These are phyloP conservation scores for Ceratocystis diversiconidia DNA, from an alignment of 2,329 filamentous ascomycete species.

Conservation along the genomic window DNA sequence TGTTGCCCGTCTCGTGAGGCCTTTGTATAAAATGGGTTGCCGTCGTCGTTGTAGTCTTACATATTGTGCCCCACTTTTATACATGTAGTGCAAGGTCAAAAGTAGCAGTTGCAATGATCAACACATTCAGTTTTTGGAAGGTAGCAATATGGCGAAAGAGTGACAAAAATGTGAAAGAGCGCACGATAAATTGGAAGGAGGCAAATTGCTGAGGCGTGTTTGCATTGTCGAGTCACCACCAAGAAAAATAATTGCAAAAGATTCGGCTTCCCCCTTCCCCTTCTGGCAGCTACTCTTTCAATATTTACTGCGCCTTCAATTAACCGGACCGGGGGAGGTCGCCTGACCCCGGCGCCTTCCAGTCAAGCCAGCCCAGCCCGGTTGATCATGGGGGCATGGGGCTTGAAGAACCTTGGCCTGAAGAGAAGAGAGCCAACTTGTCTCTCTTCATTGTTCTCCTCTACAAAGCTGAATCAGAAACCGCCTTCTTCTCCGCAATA, in stretches of 20 bases:
- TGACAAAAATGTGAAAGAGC: no score
- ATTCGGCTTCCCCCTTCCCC: background rate
- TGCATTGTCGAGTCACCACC: background rate
- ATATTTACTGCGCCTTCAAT: background rate
- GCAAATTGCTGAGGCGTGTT: background rate
- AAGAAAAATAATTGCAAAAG: background rate
- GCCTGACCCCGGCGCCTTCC: background rate
- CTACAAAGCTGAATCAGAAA: background rate
- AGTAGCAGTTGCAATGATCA: no score
- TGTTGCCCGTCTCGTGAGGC: background rate
- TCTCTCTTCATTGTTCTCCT: background rate
- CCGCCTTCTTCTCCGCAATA: constrained; percentile 5
- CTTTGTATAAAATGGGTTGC: background rate
- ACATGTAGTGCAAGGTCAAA: no score
- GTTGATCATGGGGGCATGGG: background rate
- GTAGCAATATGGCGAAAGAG: no score
- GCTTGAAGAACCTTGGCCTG: background rate
- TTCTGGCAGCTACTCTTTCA: background rate
- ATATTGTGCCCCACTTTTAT: background rate
- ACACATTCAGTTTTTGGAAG: no score
- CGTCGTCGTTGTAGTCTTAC: background rate
- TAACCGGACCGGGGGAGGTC: background rate
- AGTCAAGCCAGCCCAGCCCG: background rate
- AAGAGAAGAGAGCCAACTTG: no score
- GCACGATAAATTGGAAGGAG: background rate